Conservation (phyloP, 805 yeast genomes). For the Metschnikowia koreensis region DNA sequence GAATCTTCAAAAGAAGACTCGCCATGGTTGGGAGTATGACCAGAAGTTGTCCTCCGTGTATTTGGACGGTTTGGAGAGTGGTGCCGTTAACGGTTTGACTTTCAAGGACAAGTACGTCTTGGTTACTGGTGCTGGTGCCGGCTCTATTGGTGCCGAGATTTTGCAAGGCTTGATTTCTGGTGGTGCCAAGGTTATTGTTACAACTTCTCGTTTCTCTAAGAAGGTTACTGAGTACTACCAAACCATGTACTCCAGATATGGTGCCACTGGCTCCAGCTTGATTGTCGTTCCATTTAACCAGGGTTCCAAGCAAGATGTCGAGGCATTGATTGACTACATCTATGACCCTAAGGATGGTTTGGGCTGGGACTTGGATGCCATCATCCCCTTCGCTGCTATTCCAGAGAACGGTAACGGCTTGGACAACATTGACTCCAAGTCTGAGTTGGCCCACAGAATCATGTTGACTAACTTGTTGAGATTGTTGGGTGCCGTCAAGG, state of each 20-base stretch:
- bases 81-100: slow-evolving; percentile 91
- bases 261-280: slow-evolving; percentile 88
- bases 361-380: slow-evolving; percentile 96
- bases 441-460: slow-evolving; percentile 97
- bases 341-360: slow-evolving; percentile 89
- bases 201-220: slow-evolving; percentile 93
- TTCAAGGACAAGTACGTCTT: slow-evolving; percentile 86
- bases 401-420: slow-evolving; percentile 98
- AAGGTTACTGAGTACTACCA: slow-evolving; percentile 95
- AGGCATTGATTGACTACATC: slow-evolving; percentile 78
- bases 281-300: slow-evolving; percentile 98
- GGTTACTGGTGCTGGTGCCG: slow-evolving; percentile 98
- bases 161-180: slow-evolving; percentile 93
- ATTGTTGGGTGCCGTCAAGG: slow-evolving; percentile 85
- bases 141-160: slow-evolving; percentile 97
- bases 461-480: slow-evolving; percentile 96
- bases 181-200: slow-evolving; percentile 96
- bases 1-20: slow-evolving; percentile 78
- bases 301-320: slow-evolving; percentile 93
- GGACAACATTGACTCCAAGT: slow-evolving; percentile 87
- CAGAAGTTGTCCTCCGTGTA: slow-evolving; percentile 70
- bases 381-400: slow-evolving; percentile 97
- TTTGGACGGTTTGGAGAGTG: slow-evolving; percentile 87
- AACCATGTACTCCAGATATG: slow-evolving; percentile 85
- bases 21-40: slow-evolving; percentile 84